A percentile compares a stretch with the other conserved stretches of the same genome.
Conservation (phyloP, 805 yeast genomes). For the Yamadazyma paraphyllophila region DNA sequence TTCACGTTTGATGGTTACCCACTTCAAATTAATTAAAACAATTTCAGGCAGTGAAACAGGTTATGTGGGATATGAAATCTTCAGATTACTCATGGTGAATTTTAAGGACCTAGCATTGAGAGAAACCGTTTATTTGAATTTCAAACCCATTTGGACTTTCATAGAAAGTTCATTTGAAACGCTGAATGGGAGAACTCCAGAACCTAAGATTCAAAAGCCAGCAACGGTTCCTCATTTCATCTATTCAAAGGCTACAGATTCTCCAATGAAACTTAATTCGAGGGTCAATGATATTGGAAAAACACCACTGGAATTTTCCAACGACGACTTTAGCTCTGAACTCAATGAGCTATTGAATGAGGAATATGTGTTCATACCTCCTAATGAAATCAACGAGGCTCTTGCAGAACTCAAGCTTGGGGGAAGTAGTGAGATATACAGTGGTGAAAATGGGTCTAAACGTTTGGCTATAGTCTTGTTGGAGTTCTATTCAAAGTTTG, state of each 20-base stretch:
- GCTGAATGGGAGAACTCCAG: not conserved
- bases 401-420: slow-evolving; percentile 8
- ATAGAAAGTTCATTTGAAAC: slow-evolving; percentile 16
- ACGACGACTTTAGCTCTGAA: slow-evolving; percentile 26
- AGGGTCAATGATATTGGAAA: slow-evolving; percentile 9
- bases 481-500: slow-evolving; percentile 11
- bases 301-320: not conserved
- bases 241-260: slow-evolving; percentile 29
- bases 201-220: slow-evolving; percentile 6
- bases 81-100: slow-evolving; percentile 29
- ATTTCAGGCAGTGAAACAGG: slow-evolving; percentile 31
- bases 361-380: slow-evolving; percentile 7
- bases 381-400: slow-evolving; percentile 8
- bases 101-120: slow-evolving; percentile 34
- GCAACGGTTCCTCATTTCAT: slow-evolving; percentile 13
- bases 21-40: slow-evolving; percentile 32
- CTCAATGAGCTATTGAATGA: slow-evolving; percentile 20
- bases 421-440: slow-evolving; percentile 8
- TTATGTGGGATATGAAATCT: slow-evolving; percentile 33
- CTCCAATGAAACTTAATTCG: slow-evolving; percentile 27
- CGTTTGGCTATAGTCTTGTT: slow-evolving; percentile 9
- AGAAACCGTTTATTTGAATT: slow-evolving; percentile 33
- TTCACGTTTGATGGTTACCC: slow-evolving; percentile 29
- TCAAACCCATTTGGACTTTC: slow-evolving; percentile 35
- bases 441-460: slow-evolving; percentile 7